Evolutionary conservation across 2,329 filamentous ascomycete genomes (phyloP).

Genomic region (Fragosphaeria purpurea): DNA sequence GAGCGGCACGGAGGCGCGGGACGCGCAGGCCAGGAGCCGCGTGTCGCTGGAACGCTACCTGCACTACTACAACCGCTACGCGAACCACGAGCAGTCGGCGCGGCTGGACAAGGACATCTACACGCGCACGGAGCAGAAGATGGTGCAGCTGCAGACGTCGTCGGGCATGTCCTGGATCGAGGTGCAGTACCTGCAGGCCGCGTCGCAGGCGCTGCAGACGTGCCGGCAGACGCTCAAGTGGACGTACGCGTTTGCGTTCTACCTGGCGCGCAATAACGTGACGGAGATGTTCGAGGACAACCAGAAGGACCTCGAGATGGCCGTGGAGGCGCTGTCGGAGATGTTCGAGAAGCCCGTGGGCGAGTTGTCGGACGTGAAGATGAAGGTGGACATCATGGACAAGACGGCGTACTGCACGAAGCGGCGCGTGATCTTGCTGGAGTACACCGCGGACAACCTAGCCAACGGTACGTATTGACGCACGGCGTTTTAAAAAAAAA

Average conservation of each 20-base stretch:
- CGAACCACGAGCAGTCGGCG: conserved; percentile 96
- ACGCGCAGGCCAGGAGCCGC: conserved; percentile 83
- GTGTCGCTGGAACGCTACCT: conserved; percentile 91
- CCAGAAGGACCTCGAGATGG: conserved; percentile 95
- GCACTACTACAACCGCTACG: conserved; percentile 98
- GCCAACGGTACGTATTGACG: conserved; percentile 59
- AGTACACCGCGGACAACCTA: conserved; percentile 87
- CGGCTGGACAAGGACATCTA: conserved; percentile 95
- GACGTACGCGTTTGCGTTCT: conserved; percentile 98
- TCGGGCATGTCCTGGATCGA: conserved; percentile 99
- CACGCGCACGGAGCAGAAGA: conserved; percentile 96
- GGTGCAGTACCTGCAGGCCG: conserved; percentile 90
- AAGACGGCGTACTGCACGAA: conserved; percentile 97
- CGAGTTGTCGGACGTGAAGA: conserved; percentile 73
- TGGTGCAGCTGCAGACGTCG: conserved; percentile 87
- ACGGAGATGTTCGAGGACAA: conserved; percentile 99
- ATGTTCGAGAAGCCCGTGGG: conserved; percentile 98
- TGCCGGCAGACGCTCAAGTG: conserved; percentile 98
- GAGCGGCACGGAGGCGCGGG: conserved; percentile 79
- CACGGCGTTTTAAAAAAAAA: not conserved
- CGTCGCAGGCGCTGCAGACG: conserved; percentile 85
- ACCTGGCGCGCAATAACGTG: conserved; percentile 88
- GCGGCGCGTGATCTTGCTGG: conserved; percentile 76
- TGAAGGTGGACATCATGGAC: conserved; percentile 97
- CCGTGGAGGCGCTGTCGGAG: conserved; percentile 91